A percentile compares a stretch with the other conserved stretches of the same genome.
These are phyloP conservation scores for Fistulifera pelliculosa DNA, from an alignment of 108 stramenopile genomes.

Conservation along the genomic window DNA sequence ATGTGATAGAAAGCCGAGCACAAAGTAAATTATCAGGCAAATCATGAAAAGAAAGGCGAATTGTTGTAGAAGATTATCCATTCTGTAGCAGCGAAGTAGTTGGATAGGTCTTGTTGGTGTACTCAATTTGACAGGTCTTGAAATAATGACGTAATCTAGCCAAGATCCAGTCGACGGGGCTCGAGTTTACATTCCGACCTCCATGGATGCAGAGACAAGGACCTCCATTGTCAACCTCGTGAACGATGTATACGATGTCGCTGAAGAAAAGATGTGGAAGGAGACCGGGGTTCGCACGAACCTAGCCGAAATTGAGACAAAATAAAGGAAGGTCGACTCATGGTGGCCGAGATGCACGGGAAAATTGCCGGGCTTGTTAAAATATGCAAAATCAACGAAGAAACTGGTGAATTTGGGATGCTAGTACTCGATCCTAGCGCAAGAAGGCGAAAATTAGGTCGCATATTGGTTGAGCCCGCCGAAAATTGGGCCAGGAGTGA, in stretches of 20 bases:
- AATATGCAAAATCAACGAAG: neutral
- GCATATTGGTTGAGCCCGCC: slow-evolving; percentile 1
- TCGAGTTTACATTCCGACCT: no score
- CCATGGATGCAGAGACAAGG: no score
- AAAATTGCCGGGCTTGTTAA: neutral
- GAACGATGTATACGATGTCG: slow-evolving; percentile 2
- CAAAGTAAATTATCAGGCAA: no score
- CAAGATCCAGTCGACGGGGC: no score
- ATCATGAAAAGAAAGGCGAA: no score
- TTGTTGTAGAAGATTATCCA: no score
- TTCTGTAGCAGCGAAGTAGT: no score
- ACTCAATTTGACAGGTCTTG: no score
- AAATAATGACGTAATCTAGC: no score
- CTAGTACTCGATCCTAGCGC: slow-evolving; percentile 6
- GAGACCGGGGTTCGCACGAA: neutral
- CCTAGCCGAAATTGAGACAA: neutral
- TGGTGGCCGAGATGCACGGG: neutral
- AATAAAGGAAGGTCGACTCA: slow-evolving; percentile 1
- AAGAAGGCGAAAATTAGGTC: slow-evolving; percentile 2
- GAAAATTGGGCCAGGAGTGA: slow-evolving; percentile 4
- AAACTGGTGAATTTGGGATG: slow-evolving; percentile 7
- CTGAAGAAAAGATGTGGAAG: slow-evolving; percentile 4
- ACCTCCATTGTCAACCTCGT: neutral
- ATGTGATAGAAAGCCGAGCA: no score
- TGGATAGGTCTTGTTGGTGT: no score